Conservation (phyloP, 2,329 filamentous ascomycete genomes). For the Catunica adiposa region DNA sequence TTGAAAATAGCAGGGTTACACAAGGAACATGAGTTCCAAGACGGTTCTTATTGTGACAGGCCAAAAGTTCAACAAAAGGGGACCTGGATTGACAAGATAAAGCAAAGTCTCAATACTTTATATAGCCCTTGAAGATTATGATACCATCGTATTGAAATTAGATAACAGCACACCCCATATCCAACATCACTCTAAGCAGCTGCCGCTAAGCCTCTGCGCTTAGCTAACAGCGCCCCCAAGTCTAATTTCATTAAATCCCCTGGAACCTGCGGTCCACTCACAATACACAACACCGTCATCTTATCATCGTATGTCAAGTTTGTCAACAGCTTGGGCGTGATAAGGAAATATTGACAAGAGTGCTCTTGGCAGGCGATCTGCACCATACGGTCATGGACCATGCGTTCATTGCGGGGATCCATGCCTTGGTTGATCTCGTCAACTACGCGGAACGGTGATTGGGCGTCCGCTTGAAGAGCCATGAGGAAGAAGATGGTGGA, state of each 20-base stretch:
- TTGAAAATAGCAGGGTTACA: too few species aligned
- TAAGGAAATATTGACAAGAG: conserved; percentile 81
- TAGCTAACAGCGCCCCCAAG: conserved; percentile 29
- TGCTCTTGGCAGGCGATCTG: conserved; percentile 83
- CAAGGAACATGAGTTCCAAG: background rate
- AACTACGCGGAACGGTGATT: conserved; percentile 91
- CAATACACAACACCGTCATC: conserved; percentile 90
- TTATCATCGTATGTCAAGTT: conserved; percentile 72
- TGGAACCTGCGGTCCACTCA: conserved; percentile 64
- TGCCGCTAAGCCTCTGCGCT: conserved; percentile 27
- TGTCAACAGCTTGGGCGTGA: conserved; percentile 86
- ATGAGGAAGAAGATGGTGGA: conserved; percentile 98
- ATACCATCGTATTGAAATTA: background rate
- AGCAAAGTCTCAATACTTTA: too few species aligned
- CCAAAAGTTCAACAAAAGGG: too few species aligned
- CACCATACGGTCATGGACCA: conserved; percentile 96
- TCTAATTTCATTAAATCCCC: conserved; percentile 34
- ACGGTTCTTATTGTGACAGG: too few species aligned
- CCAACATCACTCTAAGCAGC: conserved; percentile 13
- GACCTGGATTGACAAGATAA: background rate
- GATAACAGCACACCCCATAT: background rate
- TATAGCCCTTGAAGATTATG: too few species aligned
- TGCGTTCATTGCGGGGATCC: conserved; percentile 95
- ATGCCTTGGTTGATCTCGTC: conserved; percentile 99
- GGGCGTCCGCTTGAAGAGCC: conserved; percentile 84